Conservation (phyloP, 305 asterid species). For the Fraxinus angustifolia region DNA sequence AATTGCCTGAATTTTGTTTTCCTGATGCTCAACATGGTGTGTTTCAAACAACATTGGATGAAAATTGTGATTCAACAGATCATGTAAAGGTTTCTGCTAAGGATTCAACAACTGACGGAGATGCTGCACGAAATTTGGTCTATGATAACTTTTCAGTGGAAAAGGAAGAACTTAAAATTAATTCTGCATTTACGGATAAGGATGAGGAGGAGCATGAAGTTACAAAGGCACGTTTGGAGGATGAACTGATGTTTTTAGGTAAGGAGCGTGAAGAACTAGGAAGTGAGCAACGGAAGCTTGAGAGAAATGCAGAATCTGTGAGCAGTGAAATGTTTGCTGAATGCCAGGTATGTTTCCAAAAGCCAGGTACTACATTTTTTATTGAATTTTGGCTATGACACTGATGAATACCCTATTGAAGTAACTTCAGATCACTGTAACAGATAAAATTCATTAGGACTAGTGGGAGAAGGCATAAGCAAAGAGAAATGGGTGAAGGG, state of each 20-base stretch:
- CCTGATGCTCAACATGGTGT: conserved; percentile 28
- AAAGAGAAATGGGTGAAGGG: neutral
- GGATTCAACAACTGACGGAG: conserved; percentile 28
- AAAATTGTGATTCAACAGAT: conserved; percentile 20
- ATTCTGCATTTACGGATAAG: conserved; percentile 22
- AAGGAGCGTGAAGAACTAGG: conserved; percentile 70
- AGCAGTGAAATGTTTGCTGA: conserved; percentile 89
- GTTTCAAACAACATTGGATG: conserved; percentile 31
- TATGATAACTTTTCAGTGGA: conserved; percentile 26
- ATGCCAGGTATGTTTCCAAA: conserved; percentile 64
- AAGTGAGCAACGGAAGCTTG: conserved; percentile 71
- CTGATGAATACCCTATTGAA: neutral
- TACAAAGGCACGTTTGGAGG: conserved; percentile 54
- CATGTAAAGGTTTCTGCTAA: conserved; percentile 29
- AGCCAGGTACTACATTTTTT: neutral
- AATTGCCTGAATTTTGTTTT: conserved; percentile 27
- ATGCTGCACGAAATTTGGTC: conserved; percentile 25
- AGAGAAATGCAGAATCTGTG: conserved; percentile 89
- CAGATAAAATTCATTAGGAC: neutral
- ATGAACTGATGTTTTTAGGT: conserved; percentile 56
- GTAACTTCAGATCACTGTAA: neutral
- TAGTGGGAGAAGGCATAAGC: neutral
- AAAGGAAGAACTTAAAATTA: conserved; percentile 24
- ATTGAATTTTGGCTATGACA: conserved; percentile 6
- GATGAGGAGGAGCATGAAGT: conserved; percentile 41